Conservation (phyloP, 495 filamentous ascomycete genomes). For the Tirmania nivea region DNA sequence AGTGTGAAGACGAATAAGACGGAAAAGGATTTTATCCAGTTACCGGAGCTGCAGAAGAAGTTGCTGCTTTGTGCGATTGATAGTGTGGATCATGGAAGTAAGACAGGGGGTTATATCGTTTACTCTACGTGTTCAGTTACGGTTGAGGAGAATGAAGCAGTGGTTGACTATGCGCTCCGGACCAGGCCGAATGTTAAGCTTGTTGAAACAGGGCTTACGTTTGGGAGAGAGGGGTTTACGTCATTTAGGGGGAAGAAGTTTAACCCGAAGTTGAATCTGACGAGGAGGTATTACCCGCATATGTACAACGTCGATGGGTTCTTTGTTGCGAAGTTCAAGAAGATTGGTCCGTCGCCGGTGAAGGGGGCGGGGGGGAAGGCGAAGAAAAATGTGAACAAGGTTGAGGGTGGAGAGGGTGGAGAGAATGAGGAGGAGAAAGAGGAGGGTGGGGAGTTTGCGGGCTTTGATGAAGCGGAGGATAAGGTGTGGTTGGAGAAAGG, state of each 20-base stretch:
- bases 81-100: slow-evolving; percentile 62
- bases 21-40: slow-evolving; percentile 70
- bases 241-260: slow-evolving; percentile 77
- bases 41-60: slow-evolving; percentile 88
- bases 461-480: slow-evolving; percentile 12
- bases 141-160: slow-evolving; percentile 80
- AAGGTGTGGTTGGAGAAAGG: slow-evolving; percentile 29
- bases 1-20: slow-evolving; percentile 95
- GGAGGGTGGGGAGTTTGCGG: neutral
- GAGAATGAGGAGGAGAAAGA: neutral
- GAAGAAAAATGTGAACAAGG: slow-evolving; percentile 21
- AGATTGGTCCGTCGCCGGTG: slow-evolving; percentile 51
- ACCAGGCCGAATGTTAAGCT: slow-evolving; percentile 84
- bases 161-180: slow-evolving; percentile 76
- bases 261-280: slow-evolving; percentile 60
- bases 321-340: slow-evolving; percentile 95
- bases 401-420: slow-evolving; percentile 1
- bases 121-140: slow-evolving; percentile 88
- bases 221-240: slow-evolving; percentile 79
- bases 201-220: slow-evolving; percentile 80
- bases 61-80: slow-evolving; percentile 84
- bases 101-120: slow-evolving; percentile 82
- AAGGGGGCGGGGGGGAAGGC: slow-evolving; percentile 24
- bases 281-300: slow-evolving; percentile 81
- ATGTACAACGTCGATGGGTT: slow-evolving; percentile 95